Conservation (phyloP, 805 yeast species). For the Zygotorulaspora danielsina region DNA sequence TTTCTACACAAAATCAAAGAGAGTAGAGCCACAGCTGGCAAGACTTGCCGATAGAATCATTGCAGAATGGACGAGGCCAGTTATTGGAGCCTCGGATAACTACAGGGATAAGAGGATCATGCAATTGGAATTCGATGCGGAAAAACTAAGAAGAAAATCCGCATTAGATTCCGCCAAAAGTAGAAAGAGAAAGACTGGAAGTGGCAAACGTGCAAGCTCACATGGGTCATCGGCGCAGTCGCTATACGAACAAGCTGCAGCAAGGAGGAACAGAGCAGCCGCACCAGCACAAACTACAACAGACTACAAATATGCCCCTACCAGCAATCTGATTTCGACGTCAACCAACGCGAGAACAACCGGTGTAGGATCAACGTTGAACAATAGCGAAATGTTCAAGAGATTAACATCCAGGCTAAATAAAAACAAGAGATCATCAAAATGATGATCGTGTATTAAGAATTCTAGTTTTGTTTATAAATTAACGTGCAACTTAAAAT, state of each 20-base stretch:
- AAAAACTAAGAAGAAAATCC: constrained; percentile 41
- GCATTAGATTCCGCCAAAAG: constrained; percentile 33
- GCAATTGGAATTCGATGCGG: constrained; percentile 63
- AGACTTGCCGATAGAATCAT: constrained; percentile 85
- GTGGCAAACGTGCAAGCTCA: constrained; percentile 11
- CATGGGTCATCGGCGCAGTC: constrained; percentile 45
- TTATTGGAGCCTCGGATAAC: constrained; percentile 91
- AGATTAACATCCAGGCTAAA: constrained; percentile 52
- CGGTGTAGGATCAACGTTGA: constrained; percentile 50
- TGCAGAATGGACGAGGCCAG: constrained; percentile 98
- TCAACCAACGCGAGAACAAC: constrained; percentile 39
- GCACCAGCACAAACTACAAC: constrained; percentile 89
- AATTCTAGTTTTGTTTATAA: not conserved
- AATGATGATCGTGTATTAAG: not conserved
- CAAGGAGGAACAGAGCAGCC: constrained; percentile 89
- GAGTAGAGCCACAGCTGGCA: constrained; percentile 83
- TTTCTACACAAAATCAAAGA: constrained; percentile 86
- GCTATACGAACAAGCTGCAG: constrained; percentile 84
- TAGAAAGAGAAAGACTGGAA: constrained; percentile 29
- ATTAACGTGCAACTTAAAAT: constrained; percentile 12
- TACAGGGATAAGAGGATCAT: constrained; percentile 81
- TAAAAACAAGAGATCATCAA: constrained; percentile 22
- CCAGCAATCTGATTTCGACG: constrained; percentile 48
- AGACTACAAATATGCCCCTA: constrained; percentile 89
- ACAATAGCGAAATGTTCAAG: constrained; percentile 74